These are phyloP conservation scores for Pleurotus platypus DNA, from an alignment of 768 basidiomycete species.

Conservation along the genomic window DNA sequence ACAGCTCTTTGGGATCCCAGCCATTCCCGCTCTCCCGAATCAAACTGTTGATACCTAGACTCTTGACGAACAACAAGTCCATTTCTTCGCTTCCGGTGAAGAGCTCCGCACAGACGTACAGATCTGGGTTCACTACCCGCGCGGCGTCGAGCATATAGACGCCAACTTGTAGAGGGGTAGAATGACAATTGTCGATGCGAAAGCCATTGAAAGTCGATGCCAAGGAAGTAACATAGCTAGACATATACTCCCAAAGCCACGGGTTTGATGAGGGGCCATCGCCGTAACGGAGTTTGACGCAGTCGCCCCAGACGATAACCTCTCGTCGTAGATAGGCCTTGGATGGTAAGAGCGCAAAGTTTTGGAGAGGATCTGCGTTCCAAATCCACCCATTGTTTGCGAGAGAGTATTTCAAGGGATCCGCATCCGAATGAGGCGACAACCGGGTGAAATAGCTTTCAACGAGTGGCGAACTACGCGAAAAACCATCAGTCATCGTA, in stretches of 20 bases:
- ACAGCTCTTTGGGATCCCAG: constrained; percentile 86
- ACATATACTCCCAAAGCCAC: constrained; percentile 94
- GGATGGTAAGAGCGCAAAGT: constrained; percentile 90
- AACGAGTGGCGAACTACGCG: constrained; percentile 71
- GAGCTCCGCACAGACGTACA: constrained; percentile 97
- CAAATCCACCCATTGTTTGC: constrained; percentile 99
- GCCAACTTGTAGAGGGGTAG: constrained; percentile 96
- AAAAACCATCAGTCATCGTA: constrained; percentile 5
- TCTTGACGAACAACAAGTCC: constrained; percentile 88
- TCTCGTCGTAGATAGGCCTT: constrained; percentile 95
- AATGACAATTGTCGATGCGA: constrained; percentile 98
- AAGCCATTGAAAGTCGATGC: constrained; percentile 91
- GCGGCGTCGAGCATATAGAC: constrained; percentile 90
- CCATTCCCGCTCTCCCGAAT: constrained; percentile 95
- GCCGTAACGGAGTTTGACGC: constrained; percentile 97
- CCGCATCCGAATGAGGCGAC: constrained; percentile 31
- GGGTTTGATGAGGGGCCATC: constrained; percentile 76
- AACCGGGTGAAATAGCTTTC: constrained; percentile 93
- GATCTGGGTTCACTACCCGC: constrained; percentile 79
- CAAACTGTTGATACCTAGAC: constrained; percentile 89
- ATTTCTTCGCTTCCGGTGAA: constrained; percentile 95
- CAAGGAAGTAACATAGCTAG: constrained; percentile 73
- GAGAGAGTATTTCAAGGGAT: constrained; percentile 66
- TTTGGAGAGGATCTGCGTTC: constrained; percentile 89
- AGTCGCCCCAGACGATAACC: constrained; percentile 97